Evolutionary conservation across 768 basidiomycete genomes (phyloP).

Genomic region (Xerocomellus intermedius): DNA sequence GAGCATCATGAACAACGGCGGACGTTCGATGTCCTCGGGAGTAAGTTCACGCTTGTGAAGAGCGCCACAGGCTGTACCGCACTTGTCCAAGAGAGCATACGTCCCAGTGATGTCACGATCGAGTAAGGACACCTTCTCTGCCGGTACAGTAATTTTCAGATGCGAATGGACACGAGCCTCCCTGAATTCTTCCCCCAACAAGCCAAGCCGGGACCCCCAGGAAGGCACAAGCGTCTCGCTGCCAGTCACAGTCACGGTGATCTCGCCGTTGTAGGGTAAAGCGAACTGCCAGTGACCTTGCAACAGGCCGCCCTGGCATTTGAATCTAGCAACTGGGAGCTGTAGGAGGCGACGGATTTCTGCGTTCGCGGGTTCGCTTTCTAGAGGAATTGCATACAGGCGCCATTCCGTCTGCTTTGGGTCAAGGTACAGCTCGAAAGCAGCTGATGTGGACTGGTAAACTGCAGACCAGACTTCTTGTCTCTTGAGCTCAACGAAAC

Average conservation of each 20-base stretch:
- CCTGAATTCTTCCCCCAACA: slow-evolving; percentile 61
- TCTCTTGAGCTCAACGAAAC: slow-evolving; percentile 82
- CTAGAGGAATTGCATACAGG: slow-evolving; percentile 69
- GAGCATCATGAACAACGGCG: slow-evolving; percentile 73
- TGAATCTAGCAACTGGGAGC: slow-evolving; percentile 73
- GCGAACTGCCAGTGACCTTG: slow-evolving; percentile 79
- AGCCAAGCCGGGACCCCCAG: slow-evolving; percentile 82
- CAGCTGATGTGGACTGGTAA: slow-evolving; percentile 70
- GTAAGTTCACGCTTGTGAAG: slow-evolving; percentile 63
- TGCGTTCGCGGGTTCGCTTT: slow-evolving; percentile 70
- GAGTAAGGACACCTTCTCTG: slow-evolving; percentile 44
- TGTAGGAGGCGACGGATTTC: slow-evolving; percentile 72
- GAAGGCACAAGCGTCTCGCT: slow-evolving; percentile 70
- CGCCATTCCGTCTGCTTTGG: slow-evolving; percentile 84
- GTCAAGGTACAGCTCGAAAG: slow-evolving; percentile 74
- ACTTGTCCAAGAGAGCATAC: slow-evolving; percentile 79
- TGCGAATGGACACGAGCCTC: slow-evolving; percentile 66
- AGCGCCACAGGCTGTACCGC: slow-evolving; percentile 84
- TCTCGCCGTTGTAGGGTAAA: slow-evolving; percentile 55
- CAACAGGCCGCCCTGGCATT: slow-evolving; percentile 56
- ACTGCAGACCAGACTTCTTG: slow-evolving; percentile 85
- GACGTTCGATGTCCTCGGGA: slow-evolving; percentile 45
- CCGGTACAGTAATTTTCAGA: slow-evolving; percentile 59
- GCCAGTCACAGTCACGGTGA: slow-evolving; percentile 58
- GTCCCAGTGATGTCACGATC: slow-evolving; percentile 82